A percentile compares a stretch with the other conserved stretches of the same genome.
These are phyloP conservation scores for Neurospora sp. DNA, from an alignment of 2,329 filamentous ascomycete genomes.

Conservation along the genomic window DNA sequence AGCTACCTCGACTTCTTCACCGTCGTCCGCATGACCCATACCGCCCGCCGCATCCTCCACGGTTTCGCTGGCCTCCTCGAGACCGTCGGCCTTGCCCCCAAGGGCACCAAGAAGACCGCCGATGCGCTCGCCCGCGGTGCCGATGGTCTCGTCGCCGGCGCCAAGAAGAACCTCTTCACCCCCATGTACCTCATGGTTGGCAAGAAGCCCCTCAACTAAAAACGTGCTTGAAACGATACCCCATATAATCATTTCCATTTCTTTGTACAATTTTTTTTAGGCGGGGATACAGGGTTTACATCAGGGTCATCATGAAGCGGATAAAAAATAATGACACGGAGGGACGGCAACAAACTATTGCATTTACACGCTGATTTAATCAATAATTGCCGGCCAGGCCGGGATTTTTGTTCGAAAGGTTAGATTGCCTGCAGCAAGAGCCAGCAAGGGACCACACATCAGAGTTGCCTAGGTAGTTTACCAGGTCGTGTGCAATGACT, in stretches of 20 bases:
- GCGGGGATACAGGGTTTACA: not conserved
- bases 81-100: conserved; percentile 62
- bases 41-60: conserved; percentile 68
- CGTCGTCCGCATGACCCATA: conserved; percentile 80
- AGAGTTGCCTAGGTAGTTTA: not conserved
- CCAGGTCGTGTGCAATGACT: not conserved
- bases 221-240: not conserved
- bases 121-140: conserved; percentile 75
- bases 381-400: not conserved
- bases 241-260: conserved; percentile 1
- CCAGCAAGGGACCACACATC: not conserved
- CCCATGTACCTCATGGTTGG: conserved; percentile 98
- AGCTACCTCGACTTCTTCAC: conserved; percentile 72
- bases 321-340: not conserved
- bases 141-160: conserved; percentile 81
- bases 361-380: conserved; percentile 1
- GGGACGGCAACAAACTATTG: not conserved
- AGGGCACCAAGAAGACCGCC: conserved; percentile 88
- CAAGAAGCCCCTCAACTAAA: conserved; percentile 58
- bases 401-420: not conserved
- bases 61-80: conserved; percentile 70
- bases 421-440: not conserved
- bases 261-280: not conserved
- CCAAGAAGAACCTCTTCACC: conserved; percentile 84
- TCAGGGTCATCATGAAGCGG: not conserved